Conservation (phyloP, 192 early-diverging fungal species). For the Glomus cerebriforme region DNA sequence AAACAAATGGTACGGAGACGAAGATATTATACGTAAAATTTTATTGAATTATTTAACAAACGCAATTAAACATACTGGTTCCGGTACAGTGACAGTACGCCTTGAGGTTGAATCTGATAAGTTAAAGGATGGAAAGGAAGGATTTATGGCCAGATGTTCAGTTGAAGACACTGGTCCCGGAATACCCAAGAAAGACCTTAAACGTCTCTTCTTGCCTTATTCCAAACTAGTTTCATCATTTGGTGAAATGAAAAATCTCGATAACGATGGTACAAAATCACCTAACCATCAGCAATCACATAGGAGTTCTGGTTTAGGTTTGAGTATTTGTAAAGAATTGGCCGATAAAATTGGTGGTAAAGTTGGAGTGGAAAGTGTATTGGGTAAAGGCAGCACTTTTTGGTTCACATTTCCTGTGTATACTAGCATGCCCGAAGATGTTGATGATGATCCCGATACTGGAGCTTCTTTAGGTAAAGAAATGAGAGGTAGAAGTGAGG, state of each 20-base stretch:
- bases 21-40: background rate
- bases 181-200: background rate
- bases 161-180: background rate
- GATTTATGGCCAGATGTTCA: constrained; percentile 6
- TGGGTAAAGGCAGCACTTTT: constrained; percentile 48
- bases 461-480: background rate
- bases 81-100: background rate
- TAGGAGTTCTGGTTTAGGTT: constrained; percentile 50
- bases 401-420: constrained; percentile 29
- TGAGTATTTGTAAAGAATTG: constrained; percentile 51
- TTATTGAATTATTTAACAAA: constrained; percentile 6
- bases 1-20: background rate
- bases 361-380: constrained; percentile 44
- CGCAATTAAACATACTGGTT: background rate
- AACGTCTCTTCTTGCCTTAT: constrained; percentile 1
- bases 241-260: background rate
- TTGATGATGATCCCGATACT: background rate
- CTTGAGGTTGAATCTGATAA: background rate
- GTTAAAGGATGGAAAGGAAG: background rate
- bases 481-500: background rate
- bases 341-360: constrained; percentile 46
- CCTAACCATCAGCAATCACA: constrained; percentile 20
- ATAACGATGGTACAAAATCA: background rate
- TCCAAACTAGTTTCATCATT: constrained; percentile 2
- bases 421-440: background rate